A percentile compares a stretch with the other conserved stretches of the same genome.
Conservation (phyloP, 768 basidiomycete genomes). For the Suillus bovinus region DNA sequence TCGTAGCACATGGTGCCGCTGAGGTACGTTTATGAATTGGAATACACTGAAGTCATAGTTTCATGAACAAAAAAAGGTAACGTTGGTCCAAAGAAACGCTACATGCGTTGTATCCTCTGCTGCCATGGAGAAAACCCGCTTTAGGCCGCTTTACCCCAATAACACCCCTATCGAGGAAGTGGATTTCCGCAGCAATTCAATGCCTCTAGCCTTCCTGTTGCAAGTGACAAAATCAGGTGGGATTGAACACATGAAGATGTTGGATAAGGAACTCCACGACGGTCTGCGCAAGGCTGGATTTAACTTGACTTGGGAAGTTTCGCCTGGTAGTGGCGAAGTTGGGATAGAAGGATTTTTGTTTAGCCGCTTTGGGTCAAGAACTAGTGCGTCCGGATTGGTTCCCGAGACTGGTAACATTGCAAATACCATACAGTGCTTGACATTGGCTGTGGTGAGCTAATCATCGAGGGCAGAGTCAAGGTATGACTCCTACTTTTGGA, state of each 20-base stretch:
- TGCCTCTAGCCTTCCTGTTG: neutral
- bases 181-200: neutral
- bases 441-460: constrained; percentile 15
- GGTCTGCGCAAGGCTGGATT: constrained; percentile 1
- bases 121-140: neutral
- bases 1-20: neutral
- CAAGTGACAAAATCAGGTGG: neutral
- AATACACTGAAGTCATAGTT: neutral
- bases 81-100: neutral
- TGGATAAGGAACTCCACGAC: constrained; percentile 3
- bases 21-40: neutral
- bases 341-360: neutral
- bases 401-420: neutral
- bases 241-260: neutral
- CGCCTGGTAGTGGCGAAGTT: neutral
- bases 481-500: neutral
- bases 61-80: neutral
- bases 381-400: neutral
- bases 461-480: neutral
- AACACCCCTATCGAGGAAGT: neutral
- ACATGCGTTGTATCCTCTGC: neutral
- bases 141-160: neutral
- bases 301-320: constrained; percentile 2
- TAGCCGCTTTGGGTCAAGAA: neutral
- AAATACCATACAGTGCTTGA: neutral